phyloP scores from a whole-genome alignment of 2,329 filamentous ascomycete genomes.

The Colletotrichum tabaci region DNA sequence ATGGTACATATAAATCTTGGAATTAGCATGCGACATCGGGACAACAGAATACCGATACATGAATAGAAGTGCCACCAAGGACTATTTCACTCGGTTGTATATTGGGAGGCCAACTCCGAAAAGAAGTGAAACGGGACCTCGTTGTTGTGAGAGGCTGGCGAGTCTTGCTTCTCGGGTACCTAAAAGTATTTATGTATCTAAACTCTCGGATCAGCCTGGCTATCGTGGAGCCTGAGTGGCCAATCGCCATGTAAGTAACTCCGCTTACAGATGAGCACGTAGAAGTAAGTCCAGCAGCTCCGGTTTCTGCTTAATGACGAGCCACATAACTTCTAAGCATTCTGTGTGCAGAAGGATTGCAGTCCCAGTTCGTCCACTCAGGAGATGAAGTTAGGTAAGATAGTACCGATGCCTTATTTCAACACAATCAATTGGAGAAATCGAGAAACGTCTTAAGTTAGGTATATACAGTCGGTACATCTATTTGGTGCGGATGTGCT shows the following conservation, averaged over 20 bases:
- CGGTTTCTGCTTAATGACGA: not conserved
- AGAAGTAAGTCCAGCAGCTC: not conserved
- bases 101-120: too few species aligned
- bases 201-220: too few species aligned
- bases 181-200: too few species aligned
- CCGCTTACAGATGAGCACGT: not conserved
- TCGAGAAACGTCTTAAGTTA: slow-evolving; percentile 35
- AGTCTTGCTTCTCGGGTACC: too few species aligned
- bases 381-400: not conserved
- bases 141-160: too few species aligned
- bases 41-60: slow-evolving; percentile 31
- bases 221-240: not conserved
- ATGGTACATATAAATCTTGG: slow-evolving; percentile 10
- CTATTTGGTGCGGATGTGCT: slow-evolving; percentile 87
- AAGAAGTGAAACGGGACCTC: too few species aligned
- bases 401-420: too few species aligned
- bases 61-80: slow-evolving; percentile 22
- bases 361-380: too few species aligned
- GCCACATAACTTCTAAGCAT: not conserved
- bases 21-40: slow-evolving; percentile 13
- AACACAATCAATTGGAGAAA: not conserved
- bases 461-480: slow-evolving; percentile 50
- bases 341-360: not conserved
- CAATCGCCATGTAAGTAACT: slow-evolving; percentile 7
- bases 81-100: not conserved